phyloP scores from a whole-genome alignment of 371 early-diverging fungal species.

The Syncephalis fuscata region DNA sequence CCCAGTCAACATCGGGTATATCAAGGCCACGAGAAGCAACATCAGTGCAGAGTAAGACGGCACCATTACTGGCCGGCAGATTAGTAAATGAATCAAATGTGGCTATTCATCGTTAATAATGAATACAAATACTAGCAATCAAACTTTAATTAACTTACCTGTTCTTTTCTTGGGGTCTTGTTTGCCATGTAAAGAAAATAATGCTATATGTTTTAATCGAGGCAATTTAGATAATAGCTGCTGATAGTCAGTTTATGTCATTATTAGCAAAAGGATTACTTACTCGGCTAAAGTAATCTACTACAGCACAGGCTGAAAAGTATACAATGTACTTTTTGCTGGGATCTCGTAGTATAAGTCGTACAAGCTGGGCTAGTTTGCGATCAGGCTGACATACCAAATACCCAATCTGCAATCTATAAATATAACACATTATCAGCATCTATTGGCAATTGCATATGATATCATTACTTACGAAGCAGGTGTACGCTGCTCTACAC shows the following conservation, averaged over 20 bases:
- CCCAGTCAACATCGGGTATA: constrained; percentile 90
- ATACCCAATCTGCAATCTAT: constrained; percentile 54
- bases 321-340: constrained; percentile 83
- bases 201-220: constrained; percentile 23
- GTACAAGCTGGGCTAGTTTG: constrained; percentile 60
- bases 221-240: constrained; percentile 22
- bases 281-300: constrained; percentile 82
- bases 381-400: constrained; percentile 56
- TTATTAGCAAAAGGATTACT: constrained; percentile 3
- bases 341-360: constrained; percentile 27
- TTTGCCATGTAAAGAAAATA: constrained; percentile 83
- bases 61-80: constrained; percentile 37
- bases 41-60: constrained; percentile 88
- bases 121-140: background rate
- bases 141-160: constrained; percentile 3
- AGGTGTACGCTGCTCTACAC: constrained; percentile 45
- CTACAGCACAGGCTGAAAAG: constrained; percentile 84
- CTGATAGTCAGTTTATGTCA: background rate
- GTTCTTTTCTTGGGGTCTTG: constrained; percentile 77
- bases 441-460: background rate
- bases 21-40: constrained; percentile 97
- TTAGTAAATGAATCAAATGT: constrained; percentile 42
- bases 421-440: background rate
- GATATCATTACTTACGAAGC: constrained; percentile 20
- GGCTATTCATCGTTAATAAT: constrained; percentile 4